These are phyloP conservation scores for Russula griseocarnosa DNA, from an alignment of 768 basidiomycete species.

Conservation along the genomic window DNA sequence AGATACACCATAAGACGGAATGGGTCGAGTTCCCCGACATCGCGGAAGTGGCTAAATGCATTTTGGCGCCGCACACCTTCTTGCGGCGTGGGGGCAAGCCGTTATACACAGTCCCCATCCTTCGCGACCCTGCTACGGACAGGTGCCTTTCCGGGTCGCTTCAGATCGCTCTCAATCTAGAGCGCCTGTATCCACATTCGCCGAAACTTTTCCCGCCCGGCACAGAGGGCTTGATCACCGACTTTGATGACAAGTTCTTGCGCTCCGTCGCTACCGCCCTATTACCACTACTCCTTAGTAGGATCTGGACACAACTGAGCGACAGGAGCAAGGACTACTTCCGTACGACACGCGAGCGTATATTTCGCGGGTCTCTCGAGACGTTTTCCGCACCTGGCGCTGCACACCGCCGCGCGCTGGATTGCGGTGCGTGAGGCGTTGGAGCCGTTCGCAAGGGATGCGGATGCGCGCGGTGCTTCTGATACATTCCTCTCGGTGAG, in stretches of 20 bases:
- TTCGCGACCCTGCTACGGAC: constrained; percentile 42
- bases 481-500: constrained; percentile 36
- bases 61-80: constrained; percentile 39
- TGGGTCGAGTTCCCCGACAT: constrained; percentile 55
- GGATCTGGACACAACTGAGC: constrained; percentile 32
- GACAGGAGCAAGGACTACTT: constrained; percentile 41
- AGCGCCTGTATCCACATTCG: constrained; percentile 43
- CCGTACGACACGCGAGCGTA: constrained; percentile 35
- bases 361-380: constrained; percentile 39
- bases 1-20: constrained; percentile 43
- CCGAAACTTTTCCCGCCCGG: constrained; percentile 38
- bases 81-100: constrained; percentile 32
- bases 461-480: constrained; percentile 22
- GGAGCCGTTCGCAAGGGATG: constrained; percentile 27
- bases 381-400: constrained; percentile 36
- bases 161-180: constrained; percentile 47
- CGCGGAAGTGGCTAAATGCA: constrained; percentile 34
- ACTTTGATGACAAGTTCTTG: constrained; percentile 30
- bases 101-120: constrained; percentile 45
- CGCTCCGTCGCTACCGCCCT: constrained; percentile 10
- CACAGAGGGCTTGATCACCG: constrained; percentile 28
- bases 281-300: constrained; percentile 15
- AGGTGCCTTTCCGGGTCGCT: constrained; percentile 40
- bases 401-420: constrained; percentile 37
- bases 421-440: constrained; percentile 37